These are phyloP conservation scores for Calonectria ilicicola DNA, from an alignment of 2,329 filamentous ascomycete species.

Conservation along the genomic window DNA sequence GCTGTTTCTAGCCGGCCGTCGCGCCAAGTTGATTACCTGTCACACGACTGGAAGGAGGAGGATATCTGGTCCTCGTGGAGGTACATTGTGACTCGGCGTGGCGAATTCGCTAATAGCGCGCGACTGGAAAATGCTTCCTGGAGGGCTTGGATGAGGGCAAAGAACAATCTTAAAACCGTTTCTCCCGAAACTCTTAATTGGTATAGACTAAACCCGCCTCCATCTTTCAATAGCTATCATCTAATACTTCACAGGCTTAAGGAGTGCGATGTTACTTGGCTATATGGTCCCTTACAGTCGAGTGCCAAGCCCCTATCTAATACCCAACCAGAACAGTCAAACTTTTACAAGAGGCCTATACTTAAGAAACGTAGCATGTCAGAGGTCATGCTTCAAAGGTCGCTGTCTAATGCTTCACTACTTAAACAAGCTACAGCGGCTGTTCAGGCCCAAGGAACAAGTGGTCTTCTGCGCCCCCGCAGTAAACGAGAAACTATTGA, in stretches of 20 bases:
- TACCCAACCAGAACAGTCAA: constrained; percentile 56
- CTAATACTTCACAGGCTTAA: constrained; percentile 77
- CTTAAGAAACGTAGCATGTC: constrained; percentile 97
- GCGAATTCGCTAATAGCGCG: constrained; percentile 83
- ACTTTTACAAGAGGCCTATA: constrained; percentile 83
- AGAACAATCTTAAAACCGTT: constrained; percentile 87
- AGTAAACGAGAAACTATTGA: constrained; percentile 77
- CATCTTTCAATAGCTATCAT: constrained; percentile 21
- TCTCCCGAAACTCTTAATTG: constrained; percentile 94
- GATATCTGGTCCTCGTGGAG: constrained; percentile 99
- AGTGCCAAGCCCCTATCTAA: constrained; percentile 68
- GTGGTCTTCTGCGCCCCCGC: constrained; percentile 62
- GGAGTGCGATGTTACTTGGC: constrained; percentile 96
- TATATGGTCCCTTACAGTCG: constrained; percentile 92
- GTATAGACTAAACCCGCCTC: constrained; percentile 63
- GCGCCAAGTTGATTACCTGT: constrained; percentile 94
- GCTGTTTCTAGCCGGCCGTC: constrained; percentile 81
- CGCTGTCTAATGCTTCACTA: constrained; percentile 87
- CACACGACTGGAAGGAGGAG: constrained; percentile 92
- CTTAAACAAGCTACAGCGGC: constrained; percentile 90
- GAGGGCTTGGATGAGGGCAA: constrained; percentile 95
- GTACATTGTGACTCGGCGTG: constrained; percentile 85
- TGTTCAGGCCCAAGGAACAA: constrained; percentile 82
- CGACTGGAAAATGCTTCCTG: constrained; percentile 96
- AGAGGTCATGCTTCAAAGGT: constrained; percentile 92